Base-by-base conservation (phyloP, 352 stramenopile genomes). In the Globisporangium recalcitrans region DNA sequence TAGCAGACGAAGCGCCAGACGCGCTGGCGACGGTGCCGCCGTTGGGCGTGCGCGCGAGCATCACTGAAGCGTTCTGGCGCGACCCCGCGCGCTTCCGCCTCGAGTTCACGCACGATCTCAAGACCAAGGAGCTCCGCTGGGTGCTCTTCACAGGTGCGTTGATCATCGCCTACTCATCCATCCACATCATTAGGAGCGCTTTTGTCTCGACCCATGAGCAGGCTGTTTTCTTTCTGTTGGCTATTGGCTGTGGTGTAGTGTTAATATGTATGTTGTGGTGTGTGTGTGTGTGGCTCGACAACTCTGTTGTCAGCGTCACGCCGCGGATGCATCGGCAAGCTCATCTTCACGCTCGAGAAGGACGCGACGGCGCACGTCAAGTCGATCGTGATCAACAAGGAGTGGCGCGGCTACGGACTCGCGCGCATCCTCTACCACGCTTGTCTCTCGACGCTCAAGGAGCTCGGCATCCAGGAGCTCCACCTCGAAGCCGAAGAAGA, bases 81-180 rank as follows among this genome's bases (percentile, higher is more conserved):
- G 54, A 74, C 11, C 53, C 73, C 24, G 70, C 64, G 27, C 78
- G 74, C 48, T 93, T 93, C 68, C 84, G 82, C 4, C 73, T 93
- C 34, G 73, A 90, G 54, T 93, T 90, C 64, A 80, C 75, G 19
- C 71, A 88, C 60, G 84, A 93, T 60, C 62, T 60, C 8, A 71
- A 72, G 24, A 83, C 77, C 5, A 87, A 87, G 57, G 84, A 93
- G 68, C 69, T 93, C 67, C 83, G 84, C 61, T 93, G 84, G 84
- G 84, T 91, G 64, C 75, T 93, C 46, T 93, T 93, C 64, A 77
- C 77, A 8, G 78, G 75, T 85, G n/a, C n/a, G n/a, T n/a, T n/a
- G n/a, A n/a, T n/a, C n/a, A n/a, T n/a, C n/a, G n/a, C n/a, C n/a
- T n/a, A n/a, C n/a, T n/a, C n/a, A n/a, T n/a, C n/a, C n/a, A n/a